Evolutionary conservation across 2,329 filamentous ascomycete species (phyloP), one percentile per base, ranked within the genome.

Genomic region (Arthrinium puccinioides): DNA sequence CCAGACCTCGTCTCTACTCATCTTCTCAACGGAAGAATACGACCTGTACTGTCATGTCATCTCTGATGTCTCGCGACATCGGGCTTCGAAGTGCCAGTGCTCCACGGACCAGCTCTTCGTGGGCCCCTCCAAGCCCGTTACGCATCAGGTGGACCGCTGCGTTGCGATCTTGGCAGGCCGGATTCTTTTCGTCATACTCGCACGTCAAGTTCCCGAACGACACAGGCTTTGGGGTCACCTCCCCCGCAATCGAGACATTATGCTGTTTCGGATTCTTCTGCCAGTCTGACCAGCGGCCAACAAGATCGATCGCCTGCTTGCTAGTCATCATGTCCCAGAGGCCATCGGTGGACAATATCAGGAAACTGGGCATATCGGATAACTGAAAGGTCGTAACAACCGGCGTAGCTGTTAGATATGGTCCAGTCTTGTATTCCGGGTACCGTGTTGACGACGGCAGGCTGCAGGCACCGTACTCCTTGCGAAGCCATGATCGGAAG

Each of bases 41-140:
- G 26, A 90, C 84, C 60, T 89, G 82, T 13, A 89, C 83, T 0
- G 85, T 89, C 37, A 88, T 67, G 55, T 90, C 85, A 48, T 89
- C 85, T 48, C 82, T 78, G 31, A 61, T 54, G 32, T 55, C 52
- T 44, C 86, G 69, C 26, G 81, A 82, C 47, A 81, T 78, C 0
- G 87, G 86, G 44, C 77, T 77, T 8, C 78, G 76, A 20, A 87
- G 69, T 2, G 84, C 86, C 51, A 90, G 63, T 33, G 87, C 62
- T 5, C 83, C 85, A 46, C 79, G 79, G 18, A 92, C 67, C 69
- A 87, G 76, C 50, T 87, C 81, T 46, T 74, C 70, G 47, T 89
- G 76, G 41, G 76, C 81, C 5, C 87, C 87, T 26, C 87, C 87
- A 11, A 92, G 72, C 1, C 84, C 84, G 52, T 92, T 94, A 44